Base-by-base conservation (phyloP, 2,329 filamentous ascomycete species). In the Mycosphaerella sp. region DNA sequence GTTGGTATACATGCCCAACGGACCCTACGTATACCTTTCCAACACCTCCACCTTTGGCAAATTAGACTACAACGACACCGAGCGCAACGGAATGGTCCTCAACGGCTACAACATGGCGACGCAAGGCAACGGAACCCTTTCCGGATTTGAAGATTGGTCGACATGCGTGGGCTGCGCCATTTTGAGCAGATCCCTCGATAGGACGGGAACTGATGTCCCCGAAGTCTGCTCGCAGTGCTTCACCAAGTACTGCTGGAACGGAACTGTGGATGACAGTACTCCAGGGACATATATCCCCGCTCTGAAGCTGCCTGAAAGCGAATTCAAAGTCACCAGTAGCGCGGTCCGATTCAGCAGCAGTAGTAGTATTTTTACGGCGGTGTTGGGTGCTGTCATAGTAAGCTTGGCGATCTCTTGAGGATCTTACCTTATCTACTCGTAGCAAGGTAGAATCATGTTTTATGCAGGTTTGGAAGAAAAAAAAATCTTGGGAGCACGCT, bases 91-190 rank as follows among this genome's bases (percentile, higher is more conserved):
- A 56, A 87, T 95, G 64, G 89, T 98, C 63, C 69, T 80, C 59
- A 97, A 98, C 71, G 91, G 89, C 16, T 93, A 86, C 72, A 80
- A 93, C 60, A 81, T 85, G 14, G 90, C 80, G 2, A 96, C 90
- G 0, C 84, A 86, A 74, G 88, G 80, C 45, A 96, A 97, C 71
- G 80, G 78, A 44, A 90, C 88, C 0, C 66, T 84, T 2, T 85
- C 94, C 66, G 61, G 70, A 2, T 48, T 48, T 17, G 70, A 84
- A 57, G 70, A 85, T 56, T 98, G 93, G 91, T 77, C 85, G 0
- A 76, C 81, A 1, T 98, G 91, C 62, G 85, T 95, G 4, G 89
- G 84, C 17, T 98, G 93, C 70, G 93, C 91, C 4, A 83, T 95
- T 35, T 76, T 97, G 13, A 80, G 79, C 47, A 80, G 91, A 55